Evolutionary conservation across 495 filamentous ascomycete genomes (phyloP).

Genomic region (Cenococcum geophilum): DNA sequence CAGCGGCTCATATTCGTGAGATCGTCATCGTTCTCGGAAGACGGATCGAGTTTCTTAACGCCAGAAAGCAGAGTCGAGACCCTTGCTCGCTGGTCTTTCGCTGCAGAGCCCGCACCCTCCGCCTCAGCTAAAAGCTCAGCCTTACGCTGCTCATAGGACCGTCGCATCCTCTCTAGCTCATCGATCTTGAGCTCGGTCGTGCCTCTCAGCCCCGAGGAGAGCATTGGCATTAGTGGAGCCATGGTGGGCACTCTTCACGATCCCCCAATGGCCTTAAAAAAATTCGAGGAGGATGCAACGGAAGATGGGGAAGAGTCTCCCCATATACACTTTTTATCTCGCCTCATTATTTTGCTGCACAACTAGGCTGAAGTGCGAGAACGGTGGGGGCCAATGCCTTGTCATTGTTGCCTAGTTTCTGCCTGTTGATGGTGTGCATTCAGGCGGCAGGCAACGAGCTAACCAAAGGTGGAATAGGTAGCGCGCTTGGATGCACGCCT

Average conservation of each 20-base stretch:
- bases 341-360: too few relatives aligned
- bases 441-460: too few relatives aligned
- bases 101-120: constrained; percentile 4
- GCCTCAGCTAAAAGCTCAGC: background rate
- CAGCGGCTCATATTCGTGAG: constrained; percentile 12
- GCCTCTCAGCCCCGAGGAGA: constrained; percentile 12
- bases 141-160: background rate
- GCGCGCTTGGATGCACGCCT: too few relatives aligned
- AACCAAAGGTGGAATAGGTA: too few relatives aligned
- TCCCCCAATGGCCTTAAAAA: background rate
- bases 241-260: constrained; percentile 5
- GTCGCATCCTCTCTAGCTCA: constrained; percentile 9
- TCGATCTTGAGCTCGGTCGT: constrained; percentile 23
- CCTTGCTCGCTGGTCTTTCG: constrained; percentile 9
- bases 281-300: background rate
- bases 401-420: too few relatives aligned
- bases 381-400: too few relatives aligned
- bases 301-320: background rate
- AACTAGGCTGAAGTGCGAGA: too few relatives aligned
- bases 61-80: constrained; percentile 11
- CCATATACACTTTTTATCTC: background rate
- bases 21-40: constrained; percentile 20
- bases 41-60: constrained; percentile 21
- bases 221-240: constrained; percentile 3
- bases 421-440: too few relatives aligned